Evolutionary conservation across 495 filamentous ascomycete species (phyloP).

Genomic region (Lasiosphaeria ovina): DNA sequence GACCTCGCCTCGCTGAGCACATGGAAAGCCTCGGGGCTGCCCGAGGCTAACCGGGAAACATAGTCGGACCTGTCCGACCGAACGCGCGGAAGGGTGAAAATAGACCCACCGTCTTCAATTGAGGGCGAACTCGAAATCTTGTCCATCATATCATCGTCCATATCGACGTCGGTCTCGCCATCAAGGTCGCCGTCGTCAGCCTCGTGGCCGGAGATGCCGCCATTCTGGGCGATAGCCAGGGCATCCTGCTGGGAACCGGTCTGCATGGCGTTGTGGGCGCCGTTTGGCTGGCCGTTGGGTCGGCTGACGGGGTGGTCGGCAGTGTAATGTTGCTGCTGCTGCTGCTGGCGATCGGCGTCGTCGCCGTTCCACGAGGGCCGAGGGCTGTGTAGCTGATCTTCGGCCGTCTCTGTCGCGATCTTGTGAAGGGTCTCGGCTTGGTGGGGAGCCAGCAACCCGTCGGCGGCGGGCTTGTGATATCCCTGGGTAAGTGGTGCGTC

Average conservation of each 20-base stretch:
- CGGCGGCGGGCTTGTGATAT: conserved; percentile 47
- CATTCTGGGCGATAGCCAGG: conserved; percentile 54
- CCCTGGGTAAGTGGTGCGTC: conserved; percentile 79
- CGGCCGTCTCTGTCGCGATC: conserved; percentile 69
- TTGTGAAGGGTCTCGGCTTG: conserved; percentile 80
- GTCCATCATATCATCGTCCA: conserved; percentile 93
- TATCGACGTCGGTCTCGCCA: conserved; percentile 60
- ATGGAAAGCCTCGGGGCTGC: conserved; percentile 27
- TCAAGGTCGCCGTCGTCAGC: conserved; percentile 71
- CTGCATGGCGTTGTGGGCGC: conserved; percentile 33
- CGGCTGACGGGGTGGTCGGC: conserved; percentile 47
- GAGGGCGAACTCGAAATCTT: conserved; percentile 97
- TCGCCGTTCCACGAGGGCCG: conserved; percentile 51
- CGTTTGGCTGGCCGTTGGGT: conserved; percentile 12
- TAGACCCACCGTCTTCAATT: conserved; percentile 93
- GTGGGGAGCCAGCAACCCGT: conserved; percentile 69
- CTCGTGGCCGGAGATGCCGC: conserved; percentile 52
- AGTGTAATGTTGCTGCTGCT: conserved; percentile 42
- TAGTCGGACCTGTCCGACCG: conserved; percentile 43
- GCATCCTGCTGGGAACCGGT: conserved; percentile 47
- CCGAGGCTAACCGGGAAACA: conserved; percentile 29
- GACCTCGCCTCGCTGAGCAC: conserved; percentile 38
- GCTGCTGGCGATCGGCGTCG: conserved; percentile 45
- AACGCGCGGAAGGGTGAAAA: conserved; percentile 26
- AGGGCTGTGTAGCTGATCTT: conserved; percentile 59